Conservation (phyloP, 352 stramenopile species). For the Phytophthora constricta region DNA sequence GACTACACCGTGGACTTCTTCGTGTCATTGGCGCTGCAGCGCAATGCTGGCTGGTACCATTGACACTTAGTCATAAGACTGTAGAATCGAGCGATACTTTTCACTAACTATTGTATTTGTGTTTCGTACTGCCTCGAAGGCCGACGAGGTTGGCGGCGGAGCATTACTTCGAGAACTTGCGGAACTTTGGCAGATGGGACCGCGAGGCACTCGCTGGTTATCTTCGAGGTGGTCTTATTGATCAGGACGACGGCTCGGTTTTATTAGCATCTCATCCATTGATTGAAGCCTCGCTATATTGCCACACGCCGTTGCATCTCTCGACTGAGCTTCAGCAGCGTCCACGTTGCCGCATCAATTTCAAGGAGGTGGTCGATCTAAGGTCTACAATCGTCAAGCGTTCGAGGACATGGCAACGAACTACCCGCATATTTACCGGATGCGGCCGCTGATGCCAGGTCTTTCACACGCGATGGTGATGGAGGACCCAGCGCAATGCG, state of each 20-base stretch:
- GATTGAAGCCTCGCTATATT: conserved; percentile 53
- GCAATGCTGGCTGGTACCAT: conserved; percentile 31
- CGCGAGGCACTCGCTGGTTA: conserved; percentile 38
- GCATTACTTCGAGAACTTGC: conserved; percentile 34
- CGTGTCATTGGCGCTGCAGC: conserved; percentile 31
- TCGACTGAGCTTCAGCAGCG: conserved; percentile 31
- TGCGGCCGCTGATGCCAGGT: conserved; percentile 32
- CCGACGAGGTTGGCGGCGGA: conserved; percentile 25
- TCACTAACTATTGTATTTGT: not conserved
- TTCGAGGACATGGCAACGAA: conserved; percentile 36
- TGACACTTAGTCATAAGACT: not conserved
- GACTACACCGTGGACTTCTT: conserved; percentile 35
- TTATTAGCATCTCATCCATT: conserved; percentile 46
- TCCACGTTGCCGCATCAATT: conserved; percentile 41
- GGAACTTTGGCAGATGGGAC: conserved; percentile 44
- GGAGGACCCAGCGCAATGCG: conserved; percentile 46
- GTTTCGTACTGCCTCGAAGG: conserved; percentile 22
- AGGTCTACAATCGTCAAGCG: conserved; percentile 41
- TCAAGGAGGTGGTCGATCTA: conserved; percentile 49
- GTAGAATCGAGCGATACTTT: no score
- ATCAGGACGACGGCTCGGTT: conserved; percentile 33
- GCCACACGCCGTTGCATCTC: conserved; percentile 39
- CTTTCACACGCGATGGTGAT: conserved; percentile 56
- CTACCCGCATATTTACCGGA: conserved; percentile 45
- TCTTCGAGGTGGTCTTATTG: conserved; percentile 30